Evolutionary conservation across 2,329 filamentous ascomycete species (phyloP).

Genomic region (Cordyceps farinosa): DNA sequence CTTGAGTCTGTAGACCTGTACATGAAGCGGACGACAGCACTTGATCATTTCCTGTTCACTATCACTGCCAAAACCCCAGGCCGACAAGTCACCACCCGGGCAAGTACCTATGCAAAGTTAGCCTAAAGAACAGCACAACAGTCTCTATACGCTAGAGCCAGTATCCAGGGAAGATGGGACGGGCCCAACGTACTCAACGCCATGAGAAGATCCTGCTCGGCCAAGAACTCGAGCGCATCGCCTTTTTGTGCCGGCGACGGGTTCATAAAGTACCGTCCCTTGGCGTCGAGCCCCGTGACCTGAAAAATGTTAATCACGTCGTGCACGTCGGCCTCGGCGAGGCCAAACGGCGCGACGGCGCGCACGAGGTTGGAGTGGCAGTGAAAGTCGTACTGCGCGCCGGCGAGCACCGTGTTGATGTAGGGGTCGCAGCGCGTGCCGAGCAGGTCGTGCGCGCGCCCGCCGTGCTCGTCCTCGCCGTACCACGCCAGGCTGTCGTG

Average conservation of each 20-base stretch:
- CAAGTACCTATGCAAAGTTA: constrained; percentile 54
- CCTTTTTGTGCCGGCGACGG: constrained; percentile 52
- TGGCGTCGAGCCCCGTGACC: constrained; percentile 70
- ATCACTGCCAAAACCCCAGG: constrained; percentile 74
- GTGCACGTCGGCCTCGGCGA: constrained; percentile 73
- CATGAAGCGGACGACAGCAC: constrained; percentile 69
- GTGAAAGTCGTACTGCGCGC: constrained; percentile 73
- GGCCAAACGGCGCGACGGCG: constrained; percentile 63
- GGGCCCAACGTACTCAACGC: constrained; percentile 43
- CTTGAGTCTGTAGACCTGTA: constrained; percentile 65
- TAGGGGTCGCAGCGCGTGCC: constrained; percentile 85
- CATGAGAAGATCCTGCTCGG: constrained; percentile 71
- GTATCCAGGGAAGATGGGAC: not conserved
- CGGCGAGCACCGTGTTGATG: constrained; percentile 69
- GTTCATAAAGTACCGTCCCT: constrained; percentile 75
- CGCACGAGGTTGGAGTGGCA: constrained; percentile 80
- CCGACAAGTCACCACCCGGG: constrained; percentile 74
- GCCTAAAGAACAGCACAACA: constrained; percentile 33
- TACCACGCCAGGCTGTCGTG: constrained; percentile 37
- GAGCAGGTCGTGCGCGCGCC: constrained; percentile 72
- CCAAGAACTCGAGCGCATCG: constrained; percentile 72
- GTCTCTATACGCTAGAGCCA: too few relatives aligned
- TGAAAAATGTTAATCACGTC: constrained; percentile 87
- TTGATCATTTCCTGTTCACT: constrained; percentile 65
- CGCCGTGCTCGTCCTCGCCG: constrained; percentile 58